phyloP scores from a whole-genome alignment of 768 basidiomycete species.

The Punctularia strigosozonata region DNA sequence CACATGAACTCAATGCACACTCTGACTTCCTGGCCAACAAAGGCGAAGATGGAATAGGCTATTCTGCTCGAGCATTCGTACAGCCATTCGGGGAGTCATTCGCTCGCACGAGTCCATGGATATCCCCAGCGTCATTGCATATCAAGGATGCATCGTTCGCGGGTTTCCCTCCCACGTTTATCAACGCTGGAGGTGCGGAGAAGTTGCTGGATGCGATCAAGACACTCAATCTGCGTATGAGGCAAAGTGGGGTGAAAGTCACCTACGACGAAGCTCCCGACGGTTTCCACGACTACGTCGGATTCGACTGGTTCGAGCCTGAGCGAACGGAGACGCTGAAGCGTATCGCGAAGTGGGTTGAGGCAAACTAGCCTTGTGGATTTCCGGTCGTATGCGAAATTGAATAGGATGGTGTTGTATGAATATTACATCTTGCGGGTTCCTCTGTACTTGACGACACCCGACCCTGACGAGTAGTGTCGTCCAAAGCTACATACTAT shows the following conservation, averaged over 20 bases:
- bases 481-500: too few relatives aligned
- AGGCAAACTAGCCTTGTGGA: background rate
- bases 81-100: too few relatives aligned
- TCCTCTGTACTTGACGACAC: too few relatives aligned
- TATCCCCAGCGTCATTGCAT: too few relatives aligned
- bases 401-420: too few relatives aligned
- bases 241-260: too few relatives aligned
- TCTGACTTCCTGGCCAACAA: constrained; percentile 1
- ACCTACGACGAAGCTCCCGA: constrained; percentile 38
- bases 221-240: constrained; percentile 37
- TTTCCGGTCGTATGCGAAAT: too few relatives aligned
- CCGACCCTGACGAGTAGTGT: too few relatives aligned
- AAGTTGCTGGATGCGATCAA: constrained; percentile 40
- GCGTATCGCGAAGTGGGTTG: constrained; percentile 10
- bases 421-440: too few relatives aligned
- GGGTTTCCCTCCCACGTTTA: constrained; percentile 50
- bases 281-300: constrained; percentile 22
- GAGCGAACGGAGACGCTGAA: constrained; percentile 16
- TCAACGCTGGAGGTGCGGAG: constrained; percentile 47
- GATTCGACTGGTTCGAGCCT: constrained; percentile 14
- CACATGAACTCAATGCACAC: background rate
- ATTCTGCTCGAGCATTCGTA: too few relatives aligned
- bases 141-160: constrained; percentile 28
- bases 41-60: too few relatives aligned
- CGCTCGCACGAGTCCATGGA: too few relatives aligned